Evolutionary conservation across 345 rosid genomes (phyloP).

Genomic region (Gossypium arboreum): DNA sequence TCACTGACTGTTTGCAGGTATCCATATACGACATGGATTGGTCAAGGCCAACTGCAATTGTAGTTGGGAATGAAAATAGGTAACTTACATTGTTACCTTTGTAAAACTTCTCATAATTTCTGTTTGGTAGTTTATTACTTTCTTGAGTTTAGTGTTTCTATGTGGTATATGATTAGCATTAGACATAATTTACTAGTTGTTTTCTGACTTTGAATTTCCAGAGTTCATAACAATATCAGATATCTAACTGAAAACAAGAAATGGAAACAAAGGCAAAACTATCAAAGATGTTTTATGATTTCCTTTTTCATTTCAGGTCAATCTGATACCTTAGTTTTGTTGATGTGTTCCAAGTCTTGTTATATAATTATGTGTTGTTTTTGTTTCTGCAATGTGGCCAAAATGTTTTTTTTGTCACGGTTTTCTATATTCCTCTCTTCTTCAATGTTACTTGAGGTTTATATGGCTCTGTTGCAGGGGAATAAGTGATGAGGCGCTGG

Average conservation of each 20-base stretch:
- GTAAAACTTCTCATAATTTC: not conserved
- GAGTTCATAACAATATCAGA: not conserved
- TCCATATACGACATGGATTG: conserved; percentile 93
- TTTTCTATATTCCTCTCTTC: not conserved
- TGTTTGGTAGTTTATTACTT: not conserved
- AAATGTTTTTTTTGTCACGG: not conserved
- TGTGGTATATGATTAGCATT: not conserved
- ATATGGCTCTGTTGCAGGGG: conserved; percentile 50
- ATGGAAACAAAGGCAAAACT: not conserved
- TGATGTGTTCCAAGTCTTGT: not conserved
- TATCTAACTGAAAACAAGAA: not conserved
- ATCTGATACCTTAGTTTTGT: not conserved
- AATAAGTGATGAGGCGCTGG: conserved; percentile 73
- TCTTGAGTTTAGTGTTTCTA: not conserved
- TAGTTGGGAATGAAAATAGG: conserved; percentile 90
- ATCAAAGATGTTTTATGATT: not conserved
- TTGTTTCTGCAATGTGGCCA: not conserved
- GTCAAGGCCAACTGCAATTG: conserved; percentile 91
- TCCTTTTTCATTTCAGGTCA: not conserved
- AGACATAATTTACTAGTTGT: not conserved
- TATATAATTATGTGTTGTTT: not conserved
- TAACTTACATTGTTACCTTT: conserved; percentile 16
- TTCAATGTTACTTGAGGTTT: not conserved
- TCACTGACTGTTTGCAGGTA: conserved; percentile 36
- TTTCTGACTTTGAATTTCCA: not conserved